These are phyloP conservation scores for Colletotrichum lupini DNA, from an alignment of 2,329 filamentous ascomycete genomes.

Conservation along the genomic window DNA sequence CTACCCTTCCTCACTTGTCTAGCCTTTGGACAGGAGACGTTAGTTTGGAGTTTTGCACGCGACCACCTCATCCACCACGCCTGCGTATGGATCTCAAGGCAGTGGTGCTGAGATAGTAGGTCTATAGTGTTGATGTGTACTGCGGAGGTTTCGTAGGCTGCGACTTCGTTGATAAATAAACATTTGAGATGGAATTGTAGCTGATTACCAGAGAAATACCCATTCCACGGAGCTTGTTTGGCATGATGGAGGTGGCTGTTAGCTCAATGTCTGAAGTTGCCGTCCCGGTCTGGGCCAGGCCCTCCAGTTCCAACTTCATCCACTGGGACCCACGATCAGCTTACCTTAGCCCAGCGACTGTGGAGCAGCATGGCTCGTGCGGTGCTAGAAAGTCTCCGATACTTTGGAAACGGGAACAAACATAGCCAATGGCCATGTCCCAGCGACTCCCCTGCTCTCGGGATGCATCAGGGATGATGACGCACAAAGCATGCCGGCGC, in stretches of 20 bases:
- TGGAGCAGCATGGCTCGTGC: conserved; percentile 22
- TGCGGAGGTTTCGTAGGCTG: not conserved
- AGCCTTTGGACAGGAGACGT: not conserved
- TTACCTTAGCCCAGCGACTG: conserved; percentile 1
- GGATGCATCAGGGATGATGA: conserved; percentile 34
- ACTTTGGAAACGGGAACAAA: conserved; percentile 12
- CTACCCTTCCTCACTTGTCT: not conserved
- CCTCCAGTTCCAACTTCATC: not conserved
- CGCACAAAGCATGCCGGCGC: conserved; percentile 26
- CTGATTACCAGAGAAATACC: not conserved
- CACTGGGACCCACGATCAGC: conserved; percentile 1
- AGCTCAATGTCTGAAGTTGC: conserved; percentile 2
- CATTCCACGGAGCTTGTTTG: conserved; percentile 18
- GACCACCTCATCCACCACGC: not conserved
- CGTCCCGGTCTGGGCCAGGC: conserved; percentile 18
- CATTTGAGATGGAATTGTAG: not conserved
- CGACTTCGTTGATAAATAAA: not conserved
- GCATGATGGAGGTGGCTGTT: conserved; percentile 18
- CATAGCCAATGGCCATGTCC: conserved; percentile 33
- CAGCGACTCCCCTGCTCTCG: conserved; percentile 15
- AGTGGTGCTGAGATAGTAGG: not conserved
- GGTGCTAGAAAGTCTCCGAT: conserved; percentile 27
- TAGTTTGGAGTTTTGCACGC: not conserved
- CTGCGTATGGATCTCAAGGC: not conserved
- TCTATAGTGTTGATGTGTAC: no score